Evolutionary conservation across 495 filamentous ascomycete species (phyloP), one percentile per base, ranked within the genome.

Genomic region (Xylaria intraflava): DNA sequence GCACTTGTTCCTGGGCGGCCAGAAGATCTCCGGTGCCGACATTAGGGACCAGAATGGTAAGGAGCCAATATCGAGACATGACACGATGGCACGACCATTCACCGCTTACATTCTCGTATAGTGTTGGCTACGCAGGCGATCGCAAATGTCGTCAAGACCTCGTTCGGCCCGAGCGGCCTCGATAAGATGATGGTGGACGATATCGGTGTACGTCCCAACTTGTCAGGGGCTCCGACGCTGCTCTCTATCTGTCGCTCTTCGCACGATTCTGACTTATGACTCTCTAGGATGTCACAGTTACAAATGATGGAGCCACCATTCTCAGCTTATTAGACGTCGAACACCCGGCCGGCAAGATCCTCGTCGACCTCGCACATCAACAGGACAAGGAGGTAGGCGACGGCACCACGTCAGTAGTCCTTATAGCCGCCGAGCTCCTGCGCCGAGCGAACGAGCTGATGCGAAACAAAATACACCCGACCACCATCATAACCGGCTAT

Each of bases 181-280:
- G 93, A 99, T 67, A 99, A 99, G 81, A 97, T 99, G 94, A 97
- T 99, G 94, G 94, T 99, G 65, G 93, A 99, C 71, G 93, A 99
- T 66, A 97, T 97, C 69, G 93, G 93, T 62, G 88, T 90, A 80
- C 57, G 85, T 62, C 61, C 1, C 35, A 17, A 5, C n/a, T 9
- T n/a, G 14, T 8, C 3, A 16, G 35, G 4, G 17, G 3, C 29
- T 6, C 27, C n/a, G 7, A 39, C 23, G 16, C 4, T n/a, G 19
- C 19, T 17, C 2, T 8, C 24, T 6, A 3, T 8, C 2, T 17
- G 5, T 38, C n/a, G 6, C 9, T 26, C 20, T 29, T 40, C 33
- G 42, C 23, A 11, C 44, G 2, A 41, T 31, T n/a, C 54, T 57
- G 56, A 59, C 66, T 53, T 45, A 56, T 50, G 36, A 1, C 43